Percentiles rank a stretch among this genome's conserved stretches.
These are phyloP conservation scores for Pseudogymnoascus verrucosus DNA, from an alignment of 2,329 filamentous ascomycete species.

Conservation along the genomic window DNA sequence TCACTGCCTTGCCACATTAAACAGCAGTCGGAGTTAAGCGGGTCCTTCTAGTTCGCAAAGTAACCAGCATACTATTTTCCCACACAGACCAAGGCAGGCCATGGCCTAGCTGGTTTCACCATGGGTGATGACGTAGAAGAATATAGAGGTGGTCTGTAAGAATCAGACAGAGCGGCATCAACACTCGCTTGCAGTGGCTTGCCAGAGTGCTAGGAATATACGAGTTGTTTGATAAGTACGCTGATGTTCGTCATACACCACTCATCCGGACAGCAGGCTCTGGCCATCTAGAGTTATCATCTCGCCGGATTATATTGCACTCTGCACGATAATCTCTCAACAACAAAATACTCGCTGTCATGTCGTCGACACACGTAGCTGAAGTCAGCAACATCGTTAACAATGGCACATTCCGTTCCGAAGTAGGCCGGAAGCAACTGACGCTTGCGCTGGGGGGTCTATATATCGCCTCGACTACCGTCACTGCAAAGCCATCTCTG, in stretches of 20 bases:
- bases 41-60: no score
- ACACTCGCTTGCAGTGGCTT: background rate
- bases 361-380: background rate
- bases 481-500: background rate
- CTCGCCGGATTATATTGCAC: background rate
- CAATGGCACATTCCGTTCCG: background rate
- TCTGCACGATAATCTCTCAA: background rate
- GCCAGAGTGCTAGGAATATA: background rate
- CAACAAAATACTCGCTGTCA: background rate
- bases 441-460: background rate
- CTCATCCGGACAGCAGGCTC: background rate
- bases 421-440: background rate
- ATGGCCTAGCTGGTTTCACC: no score
- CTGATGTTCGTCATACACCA: background rate
- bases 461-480: background rate
- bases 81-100: no score
- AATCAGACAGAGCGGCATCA: background rate
- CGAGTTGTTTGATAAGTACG: background rate
- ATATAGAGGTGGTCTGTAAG: no score
- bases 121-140: no score
- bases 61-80: no score
- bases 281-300: background rate
- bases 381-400: background rate
- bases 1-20: no score
- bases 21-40: no score